Evolutionary conservation across 1,139 yeast species (phyloP), one percentile per base, ranked within the genome.

Genomic region (Pichia sp.): DNA sequence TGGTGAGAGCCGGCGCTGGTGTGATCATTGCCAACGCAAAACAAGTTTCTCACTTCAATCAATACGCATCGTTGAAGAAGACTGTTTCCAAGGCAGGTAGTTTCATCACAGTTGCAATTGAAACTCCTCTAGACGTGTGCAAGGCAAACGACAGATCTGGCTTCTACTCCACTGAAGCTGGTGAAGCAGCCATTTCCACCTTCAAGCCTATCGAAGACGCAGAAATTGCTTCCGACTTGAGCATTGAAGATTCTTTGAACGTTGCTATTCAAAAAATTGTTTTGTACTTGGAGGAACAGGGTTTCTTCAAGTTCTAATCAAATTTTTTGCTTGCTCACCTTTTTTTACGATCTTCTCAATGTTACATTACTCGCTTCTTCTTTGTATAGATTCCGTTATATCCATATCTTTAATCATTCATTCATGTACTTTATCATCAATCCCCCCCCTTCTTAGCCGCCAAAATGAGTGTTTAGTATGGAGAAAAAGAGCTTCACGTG

Each of bases 1-100:
- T 92, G 64, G 89, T 90, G 55, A 84, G 89, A 68, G 82, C 97
- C 36, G 97, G 98, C 54, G 77, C 96, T 17, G 98, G 96, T 63
- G 95, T 92, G 46, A 86, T 92, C 63, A 80, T 89, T 48, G 80
- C 85, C 9, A 79, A 82, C 52, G 59, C 71, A 14, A 64, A 68
- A n/a, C 75, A 80, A 59, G 79, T 83, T 43, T 77, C 83, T 34
- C 67, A 74, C 17, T 73, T 64, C 38, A 62, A 64, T 43, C 71
- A 67, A 58, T 76, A 77, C 46, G 71, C 71, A 52, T 66, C 66
- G 47, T 68, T 73, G 40, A 66, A 63, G 55, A 63, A 63, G 45
- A 59, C 62, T 29, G 72, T 79, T 50, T 75, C 78, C 62, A 75
- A 75, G 69, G 70, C 75, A 48, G 83, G 83, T 53, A 67, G 76